These are phyloP conservation scores for Jaminaea rosea DNA, from an alignment of 1,284 basidiomycete species.

Conservation along the genomic window DNA sequence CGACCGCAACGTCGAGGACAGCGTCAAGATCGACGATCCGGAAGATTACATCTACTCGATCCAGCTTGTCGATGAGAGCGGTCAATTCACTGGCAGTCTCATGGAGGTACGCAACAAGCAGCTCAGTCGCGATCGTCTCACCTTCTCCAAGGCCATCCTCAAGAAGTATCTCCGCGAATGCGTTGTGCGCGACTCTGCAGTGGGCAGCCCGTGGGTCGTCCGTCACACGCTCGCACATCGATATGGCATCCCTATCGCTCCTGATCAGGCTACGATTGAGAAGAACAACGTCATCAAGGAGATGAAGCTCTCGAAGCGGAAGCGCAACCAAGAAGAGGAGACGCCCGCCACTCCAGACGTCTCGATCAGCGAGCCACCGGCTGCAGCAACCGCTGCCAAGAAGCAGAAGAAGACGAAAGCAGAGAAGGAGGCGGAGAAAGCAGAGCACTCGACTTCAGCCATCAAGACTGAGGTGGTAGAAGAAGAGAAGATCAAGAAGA, in stretches of 20 bases:
- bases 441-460: constrained; percentile 5
- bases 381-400: constrained; percentile 42
- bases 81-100: constrained; percentile 55
- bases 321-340: constrained; percentile 70
- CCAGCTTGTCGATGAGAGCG: constrained; percentile 56
- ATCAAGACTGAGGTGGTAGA: constrained; percentile 17
- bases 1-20: constrained; percentile 63
- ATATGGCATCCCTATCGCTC: constrained; percentile 72
- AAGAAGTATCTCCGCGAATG: constrained; percentile 92
- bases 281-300: constrained; percentile 71
- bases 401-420: constrained; percentile 9
- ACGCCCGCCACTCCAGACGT: constrained; percentile 51
- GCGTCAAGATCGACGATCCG: constrained; percentile 66
- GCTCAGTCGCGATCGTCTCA: constrained; percentile 76
- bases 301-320: constrained; percentile 61
- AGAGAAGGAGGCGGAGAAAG: constrained; percentile 12
- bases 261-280: constrained; percentile 72
- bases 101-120: constrained; percentile 70
- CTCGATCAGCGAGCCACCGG: too few relatives aligned
- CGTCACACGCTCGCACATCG: constrained; percentile 71
- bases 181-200: constrained; percentile 76
- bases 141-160: constrained; percentile 91
- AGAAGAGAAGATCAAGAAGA: constrained; percentile 67
- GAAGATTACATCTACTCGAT: constrained; percentile 77
- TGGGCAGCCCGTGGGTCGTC: constrained; percentile 89